phyloP scores from a whole-genome alignment of 2,329 filamentous ascomycete genomes.

The Diplodia intermedia region DNA sequence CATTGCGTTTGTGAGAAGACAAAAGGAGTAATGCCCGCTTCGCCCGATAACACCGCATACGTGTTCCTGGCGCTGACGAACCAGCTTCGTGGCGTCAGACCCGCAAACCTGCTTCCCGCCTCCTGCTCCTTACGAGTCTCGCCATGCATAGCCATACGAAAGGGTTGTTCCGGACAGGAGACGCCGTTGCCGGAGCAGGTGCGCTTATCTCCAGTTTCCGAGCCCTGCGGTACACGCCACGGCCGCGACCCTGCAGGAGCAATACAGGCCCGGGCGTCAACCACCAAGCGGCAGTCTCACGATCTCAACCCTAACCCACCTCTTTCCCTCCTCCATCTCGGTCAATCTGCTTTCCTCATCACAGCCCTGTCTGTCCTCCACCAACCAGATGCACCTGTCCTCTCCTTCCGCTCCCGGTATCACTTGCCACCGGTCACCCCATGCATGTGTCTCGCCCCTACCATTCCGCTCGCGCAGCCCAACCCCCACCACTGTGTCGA shows the following conservation, averaged over 20 bases:
- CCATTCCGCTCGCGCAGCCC: constrained; percentile 23
- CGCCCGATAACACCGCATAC: constrained; percentile 17
- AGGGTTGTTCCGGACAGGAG: neutral
- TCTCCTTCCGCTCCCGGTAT: constrained; percentile 22
- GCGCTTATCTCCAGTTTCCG: neutral
- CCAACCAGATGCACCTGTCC: constrained; percentile 29
- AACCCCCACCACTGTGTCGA: constrained; percentile 30
- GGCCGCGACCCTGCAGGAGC: neutral
- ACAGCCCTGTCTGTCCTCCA: constrained; percentile 7
- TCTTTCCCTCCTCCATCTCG: neutral
- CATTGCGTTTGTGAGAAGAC: neutral
- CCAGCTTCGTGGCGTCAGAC: neutral
- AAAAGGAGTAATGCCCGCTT: constrained; percentile 15
- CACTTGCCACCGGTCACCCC: constrained; percentile 30
- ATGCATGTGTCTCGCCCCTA: constrained; percentile 26
- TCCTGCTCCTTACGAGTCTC: constrained; percentile 2
- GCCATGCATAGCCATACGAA: neutral
- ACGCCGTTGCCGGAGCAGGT: constrained; percentile 11
- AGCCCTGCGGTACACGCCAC: constrained; percentile 7
- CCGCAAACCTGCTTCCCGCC: constrained; percentile 5
- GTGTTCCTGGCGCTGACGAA: neutral
- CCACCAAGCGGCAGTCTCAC: constrained; percentile 28
- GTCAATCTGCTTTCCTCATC: constrained; percentile 10
- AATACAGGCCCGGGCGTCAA: constrained; percentile 14
- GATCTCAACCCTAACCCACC: constrained; percentile 31